Evolutionary conservation across 768 basidiomycete genomes (phyloP), one percentile per base, ranked within the genome.

Genomic region (Lactifluus hygrophoroides): DNA sequence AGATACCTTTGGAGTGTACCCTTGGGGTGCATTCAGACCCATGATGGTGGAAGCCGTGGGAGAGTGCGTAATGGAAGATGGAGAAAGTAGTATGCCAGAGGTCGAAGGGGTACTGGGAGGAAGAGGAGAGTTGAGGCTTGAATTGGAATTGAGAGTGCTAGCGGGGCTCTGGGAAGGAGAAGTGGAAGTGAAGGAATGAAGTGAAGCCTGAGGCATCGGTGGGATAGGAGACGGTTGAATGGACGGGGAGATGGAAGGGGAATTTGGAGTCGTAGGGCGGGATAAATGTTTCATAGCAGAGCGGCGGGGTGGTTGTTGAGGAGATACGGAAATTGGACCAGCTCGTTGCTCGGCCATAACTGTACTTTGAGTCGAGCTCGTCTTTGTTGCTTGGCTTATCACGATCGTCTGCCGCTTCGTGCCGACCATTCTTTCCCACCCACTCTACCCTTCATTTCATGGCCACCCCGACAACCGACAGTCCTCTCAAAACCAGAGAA

Each of bases 1-100:
- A 2, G 88, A 88, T 23, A 92, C 90, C 65, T 87, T 86, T 9
- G 82, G 79, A 9, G 81, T 85, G 63, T 71, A 69, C 9, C 70
- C 66, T 46, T 69, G 66, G 48, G 67, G 60, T 38, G 59, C 54
- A 64, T 70, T 67, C 10, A 68, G 63, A n/a, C 68, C 60, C 19
- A 66, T 59, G 16, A 69, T 54, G 28, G 65, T 64, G 34, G 60
- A 67, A 11, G 47, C 65, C 25, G 62, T 55, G 21, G 60, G 56
- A 9, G 60, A 61, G 10, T 54, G 51, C 27, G 5, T 16, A 14
- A 9, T 14, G 1, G 23, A 61, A 17, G 51, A 40, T n/a, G 40
- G 56, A 54, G 42, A 54, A 63, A 16, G 63, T 14, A 25, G 27
- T 11, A 40, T n/a, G 9, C 30, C 32, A 2, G 60, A 52, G 44